Evolutionary conservation across 352 stramenopile species (phyloP), one percentile per base, ranked within the genome.

Genomic region (Elongisporangium anandrum): DNA sequence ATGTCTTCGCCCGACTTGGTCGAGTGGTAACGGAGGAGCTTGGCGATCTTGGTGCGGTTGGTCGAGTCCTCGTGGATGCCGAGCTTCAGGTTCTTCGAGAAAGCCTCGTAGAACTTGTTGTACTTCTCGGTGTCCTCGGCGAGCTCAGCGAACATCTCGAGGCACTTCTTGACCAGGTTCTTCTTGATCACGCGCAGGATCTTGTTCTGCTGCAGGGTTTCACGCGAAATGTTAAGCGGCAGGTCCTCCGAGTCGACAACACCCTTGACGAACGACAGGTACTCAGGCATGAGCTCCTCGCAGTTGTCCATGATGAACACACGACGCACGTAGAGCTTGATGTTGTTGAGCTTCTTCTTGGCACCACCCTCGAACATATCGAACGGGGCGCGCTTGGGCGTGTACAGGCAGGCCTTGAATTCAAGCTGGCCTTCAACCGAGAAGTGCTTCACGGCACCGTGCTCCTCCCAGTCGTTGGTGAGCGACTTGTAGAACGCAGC

Each of bases 271-370:
- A 99, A 99, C 63, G 86, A 91, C 50, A 99, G 83, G 87, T 98
- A 99, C 79, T 99, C 97, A 24, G 97, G 98, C 97, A 99, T 99
- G 59, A 99, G 72, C 62, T 99, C 97, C 79, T 99, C 97, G 75
- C 97, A 99, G 87, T 99, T 99, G 88, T 99, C 97, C 97, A 99
- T 99, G 85, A 99, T 99, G 82, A 99, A 99, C 60, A 99, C 98
- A 69, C 97, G 91, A 77, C 97, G 93, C 69, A 99, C 97, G 77
- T 99, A 99, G 47, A 99, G 73, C 87, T 99, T 99, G 73, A 99
- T 99, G 85, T 98, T 98, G 90, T 99, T 99, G 53, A 92, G 72
- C 95, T 99, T 99, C 91, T 99, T 99, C 86, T 99, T 98, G 55
- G 83, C 88, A 70, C 95, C 96, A 52, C 96, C 95, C 73, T 99